phyloP scores from a whole-genome alignment of 2,329 filamentous ascomycete genomes.

The Akanthomyces muscarius region DNA sequence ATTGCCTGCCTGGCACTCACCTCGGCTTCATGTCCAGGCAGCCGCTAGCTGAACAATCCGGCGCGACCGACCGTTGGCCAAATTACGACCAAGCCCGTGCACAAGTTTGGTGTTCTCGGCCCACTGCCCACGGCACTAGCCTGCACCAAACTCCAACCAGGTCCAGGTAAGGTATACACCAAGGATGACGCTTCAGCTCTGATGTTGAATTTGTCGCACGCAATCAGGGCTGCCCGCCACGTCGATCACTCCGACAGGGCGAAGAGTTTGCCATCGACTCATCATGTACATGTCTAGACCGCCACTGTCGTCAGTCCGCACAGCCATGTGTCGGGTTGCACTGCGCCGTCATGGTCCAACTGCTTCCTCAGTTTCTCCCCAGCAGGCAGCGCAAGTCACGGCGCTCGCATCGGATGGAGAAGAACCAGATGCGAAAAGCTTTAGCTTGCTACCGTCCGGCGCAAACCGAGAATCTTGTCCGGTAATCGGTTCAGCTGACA shows the following conservation, averaged over 20 bases:
- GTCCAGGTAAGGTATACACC: not conserved
- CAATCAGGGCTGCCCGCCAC: not conserved
- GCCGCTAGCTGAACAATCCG: not conserved
- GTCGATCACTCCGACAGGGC: not conserved
- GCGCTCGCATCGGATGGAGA: not conserved
- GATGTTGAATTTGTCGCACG: not conserved
- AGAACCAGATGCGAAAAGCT: not conserved
- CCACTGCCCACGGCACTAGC: not conserved
- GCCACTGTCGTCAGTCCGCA: not conserved
- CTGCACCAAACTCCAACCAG: not conserved
- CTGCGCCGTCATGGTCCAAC: not conserved
- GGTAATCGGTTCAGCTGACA: not conserved
- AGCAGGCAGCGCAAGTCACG: not conserved
- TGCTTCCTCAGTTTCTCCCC: not conserved
- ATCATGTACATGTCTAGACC: not conserved
- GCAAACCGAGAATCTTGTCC: not conserved
- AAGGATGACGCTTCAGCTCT: not conserved
- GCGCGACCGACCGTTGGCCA: not conserved
- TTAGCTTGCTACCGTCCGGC: not conserved
- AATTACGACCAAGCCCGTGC: not conserved
- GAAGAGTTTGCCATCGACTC: not conserved
- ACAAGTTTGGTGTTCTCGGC: not conserved
- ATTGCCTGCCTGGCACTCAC: not conserved
- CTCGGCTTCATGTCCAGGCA: not conserved
- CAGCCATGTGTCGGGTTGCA: not conserved